Base-by-base conservation (phyloP, 805 yeast species). In the Metschnikowia cerradonensis region DNA sequence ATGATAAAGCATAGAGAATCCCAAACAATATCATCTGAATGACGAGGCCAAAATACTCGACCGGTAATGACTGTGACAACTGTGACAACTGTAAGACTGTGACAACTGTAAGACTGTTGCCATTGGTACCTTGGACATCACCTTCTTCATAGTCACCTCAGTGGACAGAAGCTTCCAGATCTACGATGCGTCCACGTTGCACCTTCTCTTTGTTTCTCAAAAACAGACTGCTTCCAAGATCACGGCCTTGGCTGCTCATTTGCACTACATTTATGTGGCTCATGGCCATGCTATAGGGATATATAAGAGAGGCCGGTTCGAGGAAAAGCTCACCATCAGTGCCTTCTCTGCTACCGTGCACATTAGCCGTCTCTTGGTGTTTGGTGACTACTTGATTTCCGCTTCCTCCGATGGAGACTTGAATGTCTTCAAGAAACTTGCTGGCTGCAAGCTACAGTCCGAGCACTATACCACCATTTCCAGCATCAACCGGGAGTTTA, bases 101-200 rank as follows among this genome's bases (percentile, higher is more conserved):
- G n/a, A n/a, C 19, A 2, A 17, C 19, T 17, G 19, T 17, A 17
- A 17, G 19, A 17, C 19, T 17, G 19, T 91, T 64, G 88, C 96
- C 5, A 75, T 90, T 19, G 95, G 98, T 26, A 83, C 92, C 1
- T 76, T 92, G 52, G 99, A 99, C 47, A 78, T 88, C 14, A 83
- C 96, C 1, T 91, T 87, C 61, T 87, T 91, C 61, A 81, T 90
- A 37, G 96, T 86, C 15, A 92, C 98, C 0, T 83, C 88, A 41
- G 96, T 94, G 20, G 98, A 97, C 2, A 77, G 83, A 48, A 78
- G 92, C 0, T 89, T 94, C 72, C 98, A 92, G 67, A 88, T 94
- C 31, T 94, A 88, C 63, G 99, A 94, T 71, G 96, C 88, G 60
- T 82, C 92, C 32, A 89, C 88, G 6, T 72, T 92, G 54, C 94